Percentiles rank a stretch among this genome's conserved stretches.
Evolutionary conservation across 345 rosid species (phyloP).

Genomic region (Carallia brachiata): DNA sequence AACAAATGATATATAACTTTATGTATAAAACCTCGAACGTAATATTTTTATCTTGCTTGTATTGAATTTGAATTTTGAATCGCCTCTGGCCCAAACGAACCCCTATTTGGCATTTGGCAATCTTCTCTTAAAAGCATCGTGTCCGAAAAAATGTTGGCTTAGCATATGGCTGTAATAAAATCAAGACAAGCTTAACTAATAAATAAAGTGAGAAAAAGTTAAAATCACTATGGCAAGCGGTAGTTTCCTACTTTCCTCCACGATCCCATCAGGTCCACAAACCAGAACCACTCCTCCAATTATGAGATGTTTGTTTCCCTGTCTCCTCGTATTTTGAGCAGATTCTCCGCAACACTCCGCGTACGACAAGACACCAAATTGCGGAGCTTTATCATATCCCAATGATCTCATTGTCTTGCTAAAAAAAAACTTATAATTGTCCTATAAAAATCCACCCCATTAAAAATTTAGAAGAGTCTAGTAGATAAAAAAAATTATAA

Average conservation of each 20-base stretch:
- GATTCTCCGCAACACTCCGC: constrained; percentile 19
- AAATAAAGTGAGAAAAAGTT: neutral
- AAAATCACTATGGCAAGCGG: constrained; percentile 13
- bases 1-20: too few relatives aligned
- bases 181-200: neutral
- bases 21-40: too few relatives aligned
- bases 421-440: neutral
- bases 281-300: constrained; percentile 1
- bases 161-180: neutral
- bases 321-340: constrained; percentile 8
- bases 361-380: constrained; percentile 23
- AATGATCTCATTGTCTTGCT: constrained; percentile 18
- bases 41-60: too few relatives aligned
- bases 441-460: neutral
- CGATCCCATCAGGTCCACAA: neutral
- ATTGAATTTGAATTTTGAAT: too few relatives aligned
- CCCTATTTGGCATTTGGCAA: too few relatives aligned
- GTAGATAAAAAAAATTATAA: neutral
- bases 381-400: constrained; percentile 9
- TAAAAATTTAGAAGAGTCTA: neutral
- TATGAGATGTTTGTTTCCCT: neutral
- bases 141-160: too few relatives aligned
- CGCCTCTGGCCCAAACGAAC: too few relatives aligned
- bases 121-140: too few relatives aligned
- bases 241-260: constrained; percentile 10